These are phyloP conservation scores for Magnusiomyces paraingens DNA, from an alignment of 1,139 yeast species.

Conservation along the genomic window DNA sequence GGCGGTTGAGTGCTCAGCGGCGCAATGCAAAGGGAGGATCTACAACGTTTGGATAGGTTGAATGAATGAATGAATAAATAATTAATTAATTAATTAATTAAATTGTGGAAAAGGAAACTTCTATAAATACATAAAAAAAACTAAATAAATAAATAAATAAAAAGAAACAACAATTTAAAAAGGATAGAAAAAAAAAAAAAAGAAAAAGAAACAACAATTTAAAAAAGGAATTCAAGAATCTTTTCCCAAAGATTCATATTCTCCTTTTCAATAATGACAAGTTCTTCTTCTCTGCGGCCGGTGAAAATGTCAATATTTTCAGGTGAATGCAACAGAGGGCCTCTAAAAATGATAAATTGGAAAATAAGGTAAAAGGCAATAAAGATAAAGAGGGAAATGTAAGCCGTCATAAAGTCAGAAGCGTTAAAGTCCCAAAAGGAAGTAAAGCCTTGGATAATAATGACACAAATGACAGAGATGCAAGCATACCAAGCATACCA, in stretches of 20 bases:
- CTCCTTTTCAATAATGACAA: constrained; percentile 25
- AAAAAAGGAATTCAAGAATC: constrained; percentile 13
- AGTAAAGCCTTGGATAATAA: constrained; percentile 64
- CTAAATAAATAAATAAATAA: background rate
- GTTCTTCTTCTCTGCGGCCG: constrained; percentile 58
- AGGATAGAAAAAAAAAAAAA: no score
- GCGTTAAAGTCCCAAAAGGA: constrained; percentile 55
- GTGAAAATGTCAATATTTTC: constrained; percentile 70
- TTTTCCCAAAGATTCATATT: constrained; percentile 6
- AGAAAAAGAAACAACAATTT: background rate
- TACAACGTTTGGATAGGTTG: constrained; percentile 16
- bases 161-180: background rate
- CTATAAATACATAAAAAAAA: background rate
- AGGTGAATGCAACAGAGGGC: constrained; percentile 28
- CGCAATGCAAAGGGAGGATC: constrained; percentile 16
- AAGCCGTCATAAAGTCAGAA: constrained; percentile 58
- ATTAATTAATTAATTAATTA: no score
- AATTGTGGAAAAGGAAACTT: no score
- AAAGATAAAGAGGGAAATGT: constrained; percentile 58
- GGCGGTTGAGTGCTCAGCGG: constrained; percentile 40
- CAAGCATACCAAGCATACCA: constrained; percentile 62
- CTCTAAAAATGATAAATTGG: constrained; percentile 33
- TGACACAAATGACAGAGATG: constrained; percentile 46
- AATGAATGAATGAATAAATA: no score
- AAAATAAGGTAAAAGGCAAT: constrained; percentile 49